phyloP scores from a whole-genome alignment of 2,329 filamentous ascomycete genomes.

The Rutstroemia sp. region DNA sequence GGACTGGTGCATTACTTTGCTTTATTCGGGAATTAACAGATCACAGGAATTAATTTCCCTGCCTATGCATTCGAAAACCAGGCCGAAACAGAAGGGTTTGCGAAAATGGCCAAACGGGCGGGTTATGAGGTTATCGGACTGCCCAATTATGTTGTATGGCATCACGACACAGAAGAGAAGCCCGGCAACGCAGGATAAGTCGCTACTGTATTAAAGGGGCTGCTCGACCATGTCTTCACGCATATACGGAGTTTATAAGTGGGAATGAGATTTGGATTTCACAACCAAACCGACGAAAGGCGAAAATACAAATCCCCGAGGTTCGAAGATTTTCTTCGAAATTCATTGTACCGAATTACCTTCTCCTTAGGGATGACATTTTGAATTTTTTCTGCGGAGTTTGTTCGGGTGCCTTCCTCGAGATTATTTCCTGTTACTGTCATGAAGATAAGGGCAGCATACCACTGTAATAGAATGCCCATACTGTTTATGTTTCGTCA shows the following conservation, averaged over 20 bases:
- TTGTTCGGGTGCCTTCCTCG: not conserved
- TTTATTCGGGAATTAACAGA: slow-evolving; percentile 20
- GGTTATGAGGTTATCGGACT: slow-evolving; percentile 88
- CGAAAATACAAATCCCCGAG: not conserved
- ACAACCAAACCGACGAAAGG: slow-evolving; percentile 7
- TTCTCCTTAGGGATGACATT: slow-evolving; percentile 10
- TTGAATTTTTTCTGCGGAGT: slow-evolving; percentile 6
- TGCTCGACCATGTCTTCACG: slow-evolving; percentile 24
- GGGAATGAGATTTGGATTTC: slow-evolving; percentile 15
- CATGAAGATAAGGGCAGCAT: slow-evolving; percentile 13
- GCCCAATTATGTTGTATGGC: slow-evolving; percentile 98
- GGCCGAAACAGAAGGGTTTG: slow-evolving; percentile 96
- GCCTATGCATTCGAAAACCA: slow-evolving; percentile 97
- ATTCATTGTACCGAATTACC: slow-evolving; percentile 19
- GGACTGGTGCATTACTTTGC: slow-evolving; percentile 20
- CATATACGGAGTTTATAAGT: slow-evolving; percentile 28
- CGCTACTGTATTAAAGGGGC: slow-evolving; percentile 17
- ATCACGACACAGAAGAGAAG: slow-evolving; percentile 95
- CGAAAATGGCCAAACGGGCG: slow-evolving; percentile 95
- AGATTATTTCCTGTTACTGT: slow-evolving; percentile 3
- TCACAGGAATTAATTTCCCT: slow-evolving; percentile 88
- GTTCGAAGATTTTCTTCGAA: slow-evolving; percentile 9
- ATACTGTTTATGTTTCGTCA: slow-evolving; percentile 11
- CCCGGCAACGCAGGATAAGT: slow-evolving; percentile 54
- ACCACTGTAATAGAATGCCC: slow-evolving; percentile 26